Evolutionary conservation across 2,329 filamentous ascomycete genomes (phyloP).

Genomic region (Xylaria sp.): DNA sequence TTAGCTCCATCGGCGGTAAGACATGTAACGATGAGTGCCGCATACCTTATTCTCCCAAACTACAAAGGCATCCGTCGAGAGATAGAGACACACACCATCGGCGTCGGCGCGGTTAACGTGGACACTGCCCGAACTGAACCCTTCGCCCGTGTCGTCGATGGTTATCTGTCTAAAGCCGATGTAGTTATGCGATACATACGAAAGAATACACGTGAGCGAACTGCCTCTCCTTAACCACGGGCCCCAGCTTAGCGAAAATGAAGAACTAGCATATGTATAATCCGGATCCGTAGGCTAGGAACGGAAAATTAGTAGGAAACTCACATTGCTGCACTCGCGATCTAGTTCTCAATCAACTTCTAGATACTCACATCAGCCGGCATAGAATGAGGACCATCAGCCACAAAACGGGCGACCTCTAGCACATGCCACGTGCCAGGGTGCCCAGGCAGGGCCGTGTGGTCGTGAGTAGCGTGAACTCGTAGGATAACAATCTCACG

Average conservation of each 20-base stretch:
- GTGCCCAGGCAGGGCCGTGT: constrained; percentile 26
- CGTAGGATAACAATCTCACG: constrained; percentile 58
- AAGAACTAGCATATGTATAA: constrained; percentile 54
- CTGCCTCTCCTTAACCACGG: constrained; percentile 53
- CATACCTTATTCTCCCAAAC: constrained; percentile 59
- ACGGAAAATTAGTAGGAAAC: not conserved
- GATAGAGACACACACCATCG: constrained; percentile 55
- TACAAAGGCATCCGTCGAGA: constrained; percentile 59
- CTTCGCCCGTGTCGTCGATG: constrained; percentile 45
- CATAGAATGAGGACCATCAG: constrained; percentile 51
- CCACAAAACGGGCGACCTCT: constrained; percentile 57
- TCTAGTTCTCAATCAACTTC: too few relatives aligned
- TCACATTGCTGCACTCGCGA: too few relatives aligned
- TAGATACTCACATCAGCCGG: constrained; percentile 39
- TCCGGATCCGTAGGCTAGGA: constrained; percentile 51
- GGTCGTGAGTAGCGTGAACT: constrained; percentile 48
- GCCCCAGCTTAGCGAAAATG: constrained; percentile 60
- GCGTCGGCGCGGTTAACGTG: constrained; percentile 49
- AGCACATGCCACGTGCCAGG: constrained; percentile 53
- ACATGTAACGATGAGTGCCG: not conserved
- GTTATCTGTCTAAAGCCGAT: constrained; percentile 61
- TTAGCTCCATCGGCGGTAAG: not conserved
- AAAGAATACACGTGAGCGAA: constrained; percentile 51
- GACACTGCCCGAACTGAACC: constrained; percentile 46
- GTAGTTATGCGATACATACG: constrained; percentile 57